phyloP scores from a whole-genome alignment of 495 filamentous ascomycete species.

The Neurospora sp. region DNA sequence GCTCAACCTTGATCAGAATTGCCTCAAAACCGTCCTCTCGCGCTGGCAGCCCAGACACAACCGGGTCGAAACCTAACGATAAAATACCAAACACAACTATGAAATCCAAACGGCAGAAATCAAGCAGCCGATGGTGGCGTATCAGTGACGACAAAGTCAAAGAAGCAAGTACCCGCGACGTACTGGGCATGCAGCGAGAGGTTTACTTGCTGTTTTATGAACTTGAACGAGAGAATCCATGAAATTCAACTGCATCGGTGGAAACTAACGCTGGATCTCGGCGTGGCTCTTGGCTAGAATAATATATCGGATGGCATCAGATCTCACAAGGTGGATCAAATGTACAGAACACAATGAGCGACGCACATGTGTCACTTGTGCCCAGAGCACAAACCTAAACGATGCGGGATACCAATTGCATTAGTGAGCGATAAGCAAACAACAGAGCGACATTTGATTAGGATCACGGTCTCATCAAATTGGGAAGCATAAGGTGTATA shows the following conservation, averaged over 20 bases:
- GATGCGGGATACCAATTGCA: neutral
- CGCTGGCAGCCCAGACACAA: conserved; percentile 6
- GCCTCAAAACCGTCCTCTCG: conserved; percentile 15
- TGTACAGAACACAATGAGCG: neutral
- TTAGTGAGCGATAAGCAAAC: neutral
- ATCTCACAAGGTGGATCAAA: neutral
- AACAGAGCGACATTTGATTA: neutral
- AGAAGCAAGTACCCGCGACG: conserved; percentile 82
- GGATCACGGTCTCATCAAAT: neutral
- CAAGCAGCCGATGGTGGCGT: conserved; percentile 83
- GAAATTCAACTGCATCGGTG: neutral
- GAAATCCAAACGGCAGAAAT: conserved; percentile 46
- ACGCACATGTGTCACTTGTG: neutral
- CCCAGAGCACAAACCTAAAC: neutral
- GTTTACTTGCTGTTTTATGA: conserved; percentile 97
- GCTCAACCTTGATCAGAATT: conserved; percentile 30
- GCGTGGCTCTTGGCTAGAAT: neutral
- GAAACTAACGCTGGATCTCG: neutral
- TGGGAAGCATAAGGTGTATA: neutral
- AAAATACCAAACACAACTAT: neutral
- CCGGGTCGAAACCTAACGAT: neutral
- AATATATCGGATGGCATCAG: neutral
- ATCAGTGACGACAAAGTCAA: conserved; percentile 97
- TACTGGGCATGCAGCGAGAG: conserved; percentile 87
- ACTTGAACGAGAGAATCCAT: conserved; percentile 36